These are phyloP conservation scores for Fusarium humuli DNA, from an alignment of 2,329 filamentous ascomycete genomes.

Conservation along the genomic window DNA sequence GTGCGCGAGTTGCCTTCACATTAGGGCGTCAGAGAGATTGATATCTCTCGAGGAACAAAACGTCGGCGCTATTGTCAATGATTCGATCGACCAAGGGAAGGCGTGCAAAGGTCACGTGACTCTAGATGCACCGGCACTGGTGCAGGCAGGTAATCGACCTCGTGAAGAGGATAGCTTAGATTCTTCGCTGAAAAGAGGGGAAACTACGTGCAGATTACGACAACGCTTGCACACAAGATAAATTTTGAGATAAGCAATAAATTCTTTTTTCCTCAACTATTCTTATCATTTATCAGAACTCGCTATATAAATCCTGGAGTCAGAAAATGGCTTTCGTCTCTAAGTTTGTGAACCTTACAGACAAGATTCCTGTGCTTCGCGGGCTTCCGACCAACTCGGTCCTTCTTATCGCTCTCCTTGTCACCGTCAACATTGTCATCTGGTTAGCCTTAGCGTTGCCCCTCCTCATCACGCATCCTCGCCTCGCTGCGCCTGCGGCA, in stretches of 20 bases:
- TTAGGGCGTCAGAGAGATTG: constrained; percentile 46
- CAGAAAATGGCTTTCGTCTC: not conserved
- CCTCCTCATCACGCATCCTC: not conserved
- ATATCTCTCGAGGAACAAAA: constrained; percentile 51
- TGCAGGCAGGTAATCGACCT: too few species aligned
- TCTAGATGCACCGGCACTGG: too few species aligned
- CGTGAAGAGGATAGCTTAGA: too few species aligned
- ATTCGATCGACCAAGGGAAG: constrained; percentile 48
- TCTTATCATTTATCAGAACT: not conserved
- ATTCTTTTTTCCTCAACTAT: too few species aligned
- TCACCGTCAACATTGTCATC: not conserved
- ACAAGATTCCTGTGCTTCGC: not conserved
- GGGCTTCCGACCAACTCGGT: not conserved
- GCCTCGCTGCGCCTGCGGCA: constrained; percentile 68
- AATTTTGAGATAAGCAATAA: too few species aligned
- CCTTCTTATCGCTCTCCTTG: not conserved
- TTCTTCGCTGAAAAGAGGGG: too few species aligned
- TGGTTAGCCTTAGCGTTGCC: not conserved
- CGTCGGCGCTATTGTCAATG: constrained; percentile 61
- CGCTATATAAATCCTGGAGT: not conserved
- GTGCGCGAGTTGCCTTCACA: constrained; percentile 46
- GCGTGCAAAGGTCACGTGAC: too few species aligned
- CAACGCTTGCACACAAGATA: too few species aligned
- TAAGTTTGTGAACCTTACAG: not conserved
- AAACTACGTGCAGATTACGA: too few species aligned